Base-by-base conservation (phyloP, 106 monocot species). In the Narthecium ossifragum region DNA sequence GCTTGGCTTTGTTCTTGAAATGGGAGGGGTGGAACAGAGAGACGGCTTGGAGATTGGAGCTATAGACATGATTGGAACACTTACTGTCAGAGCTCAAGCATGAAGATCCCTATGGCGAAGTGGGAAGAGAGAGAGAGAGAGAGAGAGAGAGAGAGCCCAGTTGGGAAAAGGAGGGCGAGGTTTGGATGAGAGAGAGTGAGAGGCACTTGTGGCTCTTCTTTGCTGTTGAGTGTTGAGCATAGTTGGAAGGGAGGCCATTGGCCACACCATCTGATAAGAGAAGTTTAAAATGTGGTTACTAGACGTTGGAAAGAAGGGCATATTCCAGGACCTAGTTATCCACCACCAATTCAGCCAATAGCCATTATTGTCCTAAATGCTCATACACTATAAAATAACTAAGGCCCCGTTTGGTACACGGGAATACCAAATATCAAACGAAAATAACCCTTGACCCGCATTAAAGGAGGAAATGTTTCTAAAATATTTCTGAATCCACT, bases 21-120 rank as follows among this genome's bases (percentile, higher is more conserved):
- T 34, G 24, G 60, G 56, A 67, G 67, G 59, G n/a, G 67, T 59
- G 22, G 79, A 75, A 10, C 63, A 63, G 53, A 69, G 58, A 31
- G 71, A 67, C 46, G 78, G 69, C 30, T 70, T 74, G 54, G 67
- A 53, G 6, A 69, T 48, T 30, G 80, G 26, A 70, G 75, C 28
- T 5, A 74, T 14, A 13, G 71, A 65, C 80, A 80, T 71, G 64
- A 55, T 18, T 66, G 32, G 0, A 18, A 13, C 27, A 1, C 53
- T 28, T 45, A 8, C 12, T 31, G 7, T 30, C 17, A 36, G 20
- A 57, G 34, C 29, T 57, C 34, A 57, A 57, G 21, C 33, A 57
- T 34, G 57, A 23, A 43, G 1, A 34, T 24, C n/a, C n/a, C 1
- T 49, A 22, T 20, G 49, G 49, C 9, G 49, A 49, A 4, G 21